A percentile compares a stretch with the other conserved stretches of the same genome.
Evolutionary conservation across 345 rosid genomes (phyloP).

Genomic region (Mercurialis annua): DNA sequence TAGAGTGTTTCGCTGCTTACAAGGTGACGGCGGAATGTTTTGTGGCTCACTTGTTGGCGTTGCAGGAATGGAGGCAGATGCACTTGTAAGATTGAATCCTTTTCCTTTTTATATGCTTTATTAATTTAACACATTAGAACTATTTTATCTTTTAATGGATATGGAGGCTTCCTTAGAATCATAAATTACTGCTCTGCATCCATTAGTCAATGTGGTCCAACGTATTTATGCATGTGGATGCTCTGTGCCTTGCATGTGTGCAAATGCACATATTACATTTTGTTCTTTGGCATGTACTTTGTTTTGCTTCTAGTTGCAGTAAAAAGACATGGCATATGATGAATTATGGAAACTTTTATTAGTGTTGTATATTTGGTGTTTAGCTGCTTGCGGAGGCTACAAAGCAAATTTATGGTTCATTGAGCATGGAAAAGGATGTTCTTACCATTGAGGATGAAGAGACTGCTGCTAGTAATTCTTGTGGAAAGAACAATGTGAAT

Average conservation of each 20-base stretch:
- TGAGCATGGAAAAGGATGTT: slow-evolving; percentile 50
- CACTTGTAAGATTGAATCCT: slow-evolving; percentile 61
- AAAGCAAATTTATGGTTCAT: slow-evolving; percentile 62
- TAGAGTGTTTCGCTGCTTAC: slow-evolving; percentile 83
- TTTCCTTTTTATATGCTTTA: neutral
- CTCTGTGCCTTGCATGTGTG: neutral
- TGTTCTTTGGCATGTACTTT: neutral
- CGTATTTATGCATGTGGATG: neutral
- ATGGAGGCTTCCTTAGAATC: neutral
- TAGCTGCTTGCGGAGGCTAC: slow-evolving; percentile 99
- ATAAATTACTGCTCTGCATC: neutral
- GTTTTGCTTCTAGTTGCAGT: neutral
- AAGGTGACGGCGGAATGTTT: slow-evolving; percentile 96
- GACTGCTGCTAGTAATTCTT: slow-evolving; percentile 43
- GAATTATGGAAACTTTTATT: slow-evolving; percentile 1
- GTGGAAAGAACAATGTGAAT: slow-evolving; percentile 43
- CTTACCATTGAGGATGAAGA: slow-evolving; percentile 68
- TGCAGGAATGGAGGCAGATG: slow-evolving; percentile 96
- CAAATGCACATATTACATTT: neutral
- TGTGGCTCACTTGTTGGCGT: slow-evolving; percentile 94
- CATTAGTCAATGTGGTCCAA: neutral
- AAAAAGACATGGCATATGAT: neutral
- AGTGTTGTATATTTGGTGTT: slow-evolving; percentile 34
- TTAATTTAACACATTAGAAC: neutral
- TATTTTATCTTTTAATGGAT: neutral